Base-by-base conservation (phyloP, 106 monocot genomes). In the Posidonia australis region DNA sequence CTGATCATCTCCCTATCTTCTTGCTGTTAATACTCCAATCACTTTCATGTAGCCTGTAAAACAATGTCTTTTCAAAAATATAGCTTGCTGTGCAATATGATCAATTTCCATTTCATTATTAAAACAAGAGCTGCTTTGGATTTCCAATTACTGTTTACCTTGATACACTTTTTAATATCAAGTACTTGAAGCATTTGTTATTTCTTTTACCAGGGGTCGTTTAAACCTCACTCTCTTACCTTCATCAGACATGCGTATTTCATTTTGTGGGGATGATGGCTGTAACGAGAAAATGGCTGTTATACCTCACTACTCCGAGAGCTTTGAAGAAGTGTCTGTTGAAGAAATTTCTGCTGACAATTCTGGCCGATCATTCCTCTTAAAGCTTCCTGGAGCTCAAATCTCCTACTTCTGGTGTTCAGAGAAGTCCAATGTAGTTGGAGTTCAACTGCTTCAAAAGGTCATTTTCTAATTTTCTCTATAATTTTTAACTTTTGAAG, bases 321-420 rank as follows among this genome's bases (percentile, higher is more conserved):
- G 29, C 52, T 75, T 70, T 41, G 76, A 73, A 31, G 76, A 73
- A 31, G 79, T 79, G 59, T 59, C 45, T 43, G 72, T 91, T 70
- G 83, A 85, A 66, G 80, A 81, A 72, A 91, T 98, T 67, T 73
- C 85, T 42, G 75, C 85, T 53, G 98, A 98, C 73, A 64, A 48
- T 66, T 80, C 98, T 46, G 87, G 91, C 19, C 82, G 91, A 5
- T 81, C 91, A 49, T 98, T 91, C 66, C 47, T 66, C 14, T 9
- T 98, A 44, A 83, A 71, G 59, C 66, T 91, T 46, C 61, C 78
- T 42, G 76, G 42, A 36, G 67, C 67, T 65, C 68, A 48, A 55
- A 60, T 72, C 12, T 68, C 58, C 43, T 91, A 80, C 67, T 98
- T 91, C 64, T 98, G 98, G 91, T 87, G 90, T 48, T 85, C 91